Percentiles rank a stretch among this genome's conserved stretches.
Evolutionary conservation across 345 rosid species (phyloP).

Genomic region (Citrus sp.): DNA sequence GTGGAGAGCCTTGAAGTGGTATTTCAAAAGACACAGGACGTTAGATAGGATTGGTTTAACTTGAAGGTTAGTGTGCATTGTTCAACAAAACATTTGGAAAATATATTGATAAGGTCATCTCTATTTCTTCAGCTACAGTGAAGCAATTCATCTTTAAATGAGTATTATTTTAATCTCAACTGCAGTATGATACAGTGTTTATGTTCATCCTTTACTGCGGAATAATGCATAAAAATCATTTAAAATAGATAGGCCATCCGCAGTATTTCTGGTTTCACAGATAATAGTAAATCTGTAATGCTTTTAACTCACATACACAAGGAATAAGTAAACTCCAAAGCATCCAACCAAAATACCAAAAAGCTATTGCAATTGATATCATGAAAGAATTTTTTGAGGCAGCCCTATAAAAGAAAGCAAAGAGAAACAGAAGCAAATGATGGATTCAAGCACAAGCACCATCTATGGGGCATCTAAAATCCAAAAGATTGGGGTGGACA

Average conservation of each 20-base stretch:
- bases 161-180: background rate
- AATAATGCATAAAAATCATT: background rate
- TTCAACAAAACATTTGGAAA: background rate
- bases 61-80: background rate
- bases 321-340: background rate
- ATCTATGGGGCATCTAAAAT: too few species aligned
- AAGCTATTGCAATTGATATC: background rate
- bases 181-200: background rate
- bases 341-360: background rate
- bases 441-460: background rate
- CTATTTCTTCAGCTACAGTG: background rate
- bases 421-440: background rate
- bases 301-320: background rate
- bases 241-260: background rate
- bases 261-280: background rate
- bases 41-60: background rate
- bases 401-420: background rate
- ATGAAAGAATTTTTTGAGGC: background rate
- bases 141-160: background rate
- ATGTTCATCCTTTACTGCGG: background rate
- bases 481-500: background rate
- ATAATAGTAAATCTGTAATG: background rate
- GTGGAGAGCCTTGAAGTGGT: background rate
- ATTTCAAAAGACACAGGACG: background rate
- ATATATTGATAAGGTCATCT: background rate